Evolutionary conservation across 2,329 filamentous ascomycete genomes (phyloP).

Genomic region (Pestalotiopsis sp.): DNA sequence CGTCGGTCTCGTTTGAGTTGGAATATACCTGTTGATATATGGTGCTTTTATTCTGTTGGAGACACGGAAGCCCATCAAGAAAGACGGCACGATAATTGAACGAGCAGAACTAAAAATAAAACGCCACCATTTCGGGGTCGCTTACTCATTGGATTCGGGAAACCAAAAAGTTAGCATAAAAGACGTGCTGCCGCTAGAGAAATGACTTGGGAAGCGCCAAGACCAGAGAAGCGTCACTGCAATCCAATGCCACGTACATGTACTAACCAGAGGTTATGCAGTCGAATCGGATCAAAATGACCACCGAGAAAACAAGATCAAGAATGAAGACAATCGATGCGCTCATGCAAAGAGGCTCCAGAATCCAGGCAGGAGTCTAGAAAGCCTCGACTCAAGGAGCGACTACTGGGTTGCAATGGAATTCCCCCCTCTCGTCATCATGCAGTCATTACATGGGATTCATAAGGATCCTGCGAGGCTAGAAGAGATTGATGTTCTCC

Average conservation of each 20-base stretch:
- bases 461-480: not conserved
- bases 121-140: not conserved
- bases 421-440: not conserved
- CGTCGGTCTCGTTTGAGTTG: slow-evolving; percentile 37
- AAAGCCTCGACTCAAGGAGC: not conserved
- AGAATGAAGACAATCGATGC: not conserved
- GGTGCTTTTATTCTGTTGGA: not conserved
- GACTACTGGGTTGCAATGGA: not conserved
- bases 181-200: not conserved
- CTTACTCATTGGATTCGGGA: not conserved
- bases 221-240: not conserved
- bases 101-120: not conserved
- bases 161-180: not conserved
- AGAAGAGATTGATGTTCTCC: not conserved
- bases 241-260: not conserved
- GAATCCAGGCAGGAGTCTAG: no score
- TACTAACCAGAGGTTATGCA: not conserved
- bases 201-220: not conserved
- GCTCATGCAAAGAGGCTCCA: not conserved
- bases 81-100: not conserved
- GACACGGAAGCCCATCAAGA: no score
- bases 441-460: not conserved
- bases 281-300: not conserved
- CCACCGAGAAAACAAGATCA: not conserved
- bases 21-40: slow-evolving; percentile 28